Evolutionary conservation across 768 basidiomycete genomes (phyloP).

Genomic region (Hypholoma fasciculare): DNA sequence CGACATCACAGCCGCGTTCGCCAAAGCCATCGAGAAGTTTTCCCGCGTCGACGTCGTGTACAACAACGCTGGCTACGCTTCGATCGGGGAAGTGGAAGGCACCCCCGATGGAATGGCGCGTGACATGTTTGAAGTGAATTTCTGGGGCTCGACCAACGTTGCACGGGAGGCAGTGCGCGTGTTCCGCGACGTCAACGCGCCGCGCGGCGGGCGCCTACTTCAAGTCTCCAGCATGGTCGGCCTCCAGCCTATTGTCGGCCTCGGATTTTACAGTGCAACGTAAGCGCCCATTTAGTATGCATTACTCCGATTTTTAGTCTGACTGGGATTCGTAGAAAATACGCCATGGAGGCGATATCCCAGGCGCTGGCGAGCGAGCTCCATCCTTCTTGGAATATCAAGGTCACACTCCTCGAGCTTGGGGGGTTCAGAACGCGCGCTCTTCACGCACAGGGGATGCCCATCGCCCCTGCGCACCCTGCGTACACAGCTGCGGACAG

Average conservation of each 20-base stretch:
- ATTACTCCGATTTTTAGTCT: neutral
- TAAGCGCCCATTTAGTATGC: neutral
- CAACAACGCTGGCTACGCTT: constrained; percentile 3
- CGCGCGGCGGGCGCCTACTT: neutral
- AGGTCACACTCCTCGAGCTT: neutral
- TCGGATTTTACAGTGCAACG: neutral
- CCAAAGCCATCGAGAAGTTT: constrained; percentile 1
- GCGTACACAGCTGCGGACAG: neutral
- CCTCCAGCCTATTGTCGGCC: neutral
- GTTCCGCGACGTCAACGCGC: neutral
- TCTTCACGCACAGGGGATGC: neutral
- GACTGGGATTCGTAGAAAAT: neutral
- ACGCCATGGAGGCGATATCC: neutral
- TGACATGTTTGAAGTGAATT: neutral
- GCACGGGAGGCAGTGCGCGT: neutral
- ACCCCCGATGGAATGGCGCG: neutral
- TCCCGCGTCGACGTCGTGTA: constrained; percentile 4
- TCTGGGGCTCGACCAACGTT: neutral
- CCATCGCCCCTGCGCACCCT: neutral
- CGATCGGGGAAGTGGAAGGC: neutral
- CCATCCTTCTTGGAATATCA: constrained; percentile 1
- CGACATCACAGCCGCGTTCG: neutral
- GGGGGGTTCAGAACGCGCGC: neutral
- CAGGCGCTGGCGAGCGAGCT: neutral
- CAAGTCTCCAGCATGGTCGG: neutral